phyloP scores from a whole-genome alignment of 108 stramenopile genomes.

The Nitzschia putrida region DNA sequence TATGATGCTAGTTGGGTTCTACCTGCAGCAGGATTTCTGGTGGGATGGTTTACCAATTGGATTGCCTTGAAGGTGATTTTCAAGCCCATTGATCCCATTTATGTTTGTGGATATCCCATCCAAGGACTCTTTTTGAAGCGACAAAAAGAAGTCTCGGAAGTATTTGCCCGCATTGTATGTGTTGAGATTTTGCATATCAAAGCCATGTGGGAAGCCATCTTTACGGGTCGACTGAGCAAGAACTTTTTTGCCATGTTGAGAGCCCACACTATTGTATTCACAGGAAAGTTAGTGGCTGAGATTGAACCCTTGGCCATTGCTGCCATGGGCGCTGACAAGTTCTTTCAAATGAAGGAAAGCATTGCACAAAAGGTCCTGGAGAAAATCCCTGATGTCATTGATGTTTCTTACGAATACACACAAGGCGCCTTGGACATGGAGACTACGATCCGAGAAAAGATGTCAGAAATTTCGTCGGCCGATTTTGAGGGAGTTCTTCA shows the following conservation, averaged over 20 bases:
- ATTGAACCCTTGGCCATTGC: conserved; percentile 82
- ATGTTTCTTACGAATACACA: conserved; percentile 86
- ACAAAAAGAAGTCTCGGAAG: conserved; percentile 86
- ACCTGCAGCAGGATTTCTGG: conserved; percentile 73
- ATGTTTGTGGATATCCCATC: conserved; percentile 57
- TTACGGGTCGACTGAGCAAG: conserved; percentile 69
- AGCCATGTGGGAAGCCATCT: conserved; percentile 78
- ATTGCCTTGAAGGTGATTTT: conserved; percentile 94
- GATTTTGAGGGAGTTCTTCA: conserved; percentile 94
- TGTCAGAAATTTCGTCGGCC: conserved; percentile 69
- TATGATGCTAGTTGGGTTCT: conserved; percentile 70
- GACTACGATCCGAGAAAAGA: conserved; percentile 73
- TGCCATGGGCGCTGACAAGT: conserved; percentile 80
- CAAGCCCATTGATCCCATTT: conserved; percentile 79
- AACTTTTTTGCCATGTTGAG: conserved; percentile 86
- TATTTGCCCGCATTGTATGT: conserved; percentile 65
- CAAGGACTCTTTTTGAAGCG: conserved; percentile 94
- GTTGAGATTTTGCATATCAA: conserved; percentile 57
- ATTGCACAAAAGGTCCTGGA: conserved; percentile 81
- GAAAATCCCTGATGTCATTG: conserved; percentile 73
- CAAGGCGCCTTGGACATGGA: conserved; percentile 89
- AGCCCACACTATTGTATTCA: conserved; percentile 83
- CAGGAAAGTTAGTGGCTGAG: conserved; percentile 71
- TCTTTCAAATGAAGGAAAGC: conserved; percentile 85
- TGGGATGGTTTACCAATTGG: conserved; percentile 93